Evolutionary conservation across 352 stramenopile genomes (phyloP).

Genomic region (Phytophthora vignae): DNA sequence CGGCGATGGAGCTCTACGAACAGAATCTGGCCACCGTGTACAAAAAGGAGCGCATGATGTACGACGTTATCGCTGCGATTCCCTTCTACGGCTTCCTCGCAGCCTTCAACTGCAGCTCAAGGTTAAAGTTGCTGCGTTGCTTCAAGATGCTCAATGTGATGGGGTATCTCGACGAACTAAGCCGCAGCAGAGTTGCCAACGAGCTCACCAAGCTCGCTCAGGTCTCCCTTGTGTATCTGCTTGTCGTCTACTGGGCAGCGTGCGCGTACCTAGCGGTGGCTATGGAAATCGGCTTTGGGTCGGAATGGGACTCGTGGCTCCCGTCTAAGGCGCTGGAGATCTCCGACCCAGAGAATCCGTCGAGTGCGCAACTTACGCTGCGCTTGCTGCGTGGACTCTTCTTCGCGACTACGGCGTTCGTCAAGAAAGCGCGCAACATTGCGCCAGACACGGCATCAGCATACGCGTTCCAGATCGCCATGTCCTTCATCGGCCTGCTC

Average conservation of each 20-base stretch:
- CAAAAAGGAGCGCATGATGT: too few relatives aligned
- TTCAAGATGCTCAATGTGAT: too few relatives aligned
- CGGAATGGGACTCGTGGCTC: constrained; percentile 60
- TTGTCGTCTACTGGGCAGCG: not conserved
- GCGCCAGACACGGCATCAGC: constrained; percentile 31
- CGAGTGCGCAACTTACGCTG: constrained; percentile 33
- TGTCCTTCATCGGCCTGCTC: constrained; percentile 51
- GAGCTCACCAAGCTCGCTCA: too few relatives aligned
- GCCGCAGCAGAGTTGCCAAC: too few relatives aligned
- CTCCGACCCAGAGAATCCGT: constrained; percentile 32
- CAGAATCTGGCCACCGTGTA: too few relatives aligned
- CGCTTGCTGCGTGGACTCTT: constrained; percentile 51
- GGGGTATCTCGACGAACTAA: too few relatives aligned
- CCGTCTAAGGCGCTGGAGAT: constrained; percentile 44
- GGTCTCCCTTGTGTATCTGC: too few relatives aligned
- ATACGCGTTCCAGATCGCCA: constrained; percentile 46
- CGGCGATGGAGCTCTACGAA: too few relatives aligned
- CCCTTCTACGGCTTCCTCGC: too few relatives aligned
- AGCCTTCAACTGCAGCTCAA: too few relatives aligned
- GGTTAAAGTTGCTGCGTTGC: too few relatives aligned
- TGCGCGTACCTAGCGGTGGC: constrained; percentile 58
- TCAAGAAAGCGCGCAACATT: constrained; percentile 55
- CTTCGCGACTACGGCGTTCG: constrained; percentile 47
- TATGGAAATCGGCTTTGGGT: constrained; percentile 46
- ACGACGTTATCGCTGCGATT: too few relatives aligned